Evolutionary conservation across 1,284 basidiomycete genomes (phyloP).

Genomic region (Trametes sp.): DNA sequence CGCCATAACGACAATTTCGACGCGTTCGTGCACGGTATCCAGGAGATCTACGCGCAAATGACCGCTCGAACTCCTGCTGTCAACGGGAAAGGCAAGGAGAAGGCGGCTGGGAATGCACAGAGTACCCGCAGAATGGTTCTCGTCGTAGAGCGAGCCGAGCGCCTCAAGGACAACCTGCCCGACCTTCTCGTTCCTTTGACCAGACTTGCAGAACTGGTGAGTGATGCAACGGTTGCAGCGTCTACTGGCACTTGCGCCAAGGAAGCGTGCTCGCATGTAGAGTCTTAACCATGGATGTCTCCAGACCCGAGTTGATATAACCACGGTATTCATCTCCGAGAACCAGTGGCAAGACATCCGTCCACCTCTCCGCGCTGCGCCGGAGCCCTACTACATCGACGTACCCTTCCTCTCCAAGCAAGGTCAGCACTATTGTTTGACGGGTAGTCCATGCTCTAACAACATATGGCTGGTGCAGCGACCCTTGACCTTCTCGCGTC

Average conservation of each 20-base stretch:
- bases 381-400: constrained; percentile 81
- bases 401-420: constrained; percentile 65
- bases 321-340: constrained; percentile 73
- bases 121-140: constrained; percentile 59
- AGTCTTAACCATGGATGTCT: constrained; percentile 1
- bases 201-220: constrained; percentile 77
- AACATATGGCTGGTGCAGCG: constrained; percentile 37
- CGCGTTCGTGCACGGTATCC: constrained; percentile 69
- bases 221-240: constrained; percentile 43
- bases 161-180: constrained; percentile 67
- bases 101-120: constrained; percentile 27
- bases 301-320: constrained; percentile 55
- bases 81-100: constrained; percentile 49
- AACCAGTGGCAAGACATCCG: constrained; percentile 80
- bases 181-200: constrained; percentile 75
- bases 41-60: constrained; percentile 41
- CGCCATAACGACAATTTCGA: constrained; percentile 71
- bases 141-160: constrained; percentile 74
- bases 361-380: constrained; percentile 72
- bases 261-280: too few species aligned
- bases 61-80: constrained; percentile 25
- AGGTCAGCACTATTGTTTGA: constrained; percentile 48
- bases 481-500: constrained; percentile 48
- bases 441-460: neutral
- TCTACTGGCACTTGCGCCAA: too few species aligned